Evolutionary conservation across 768 basidiomycete species (phyloP).

Genomic region (Rhizopogon salebrosus): DNA sequence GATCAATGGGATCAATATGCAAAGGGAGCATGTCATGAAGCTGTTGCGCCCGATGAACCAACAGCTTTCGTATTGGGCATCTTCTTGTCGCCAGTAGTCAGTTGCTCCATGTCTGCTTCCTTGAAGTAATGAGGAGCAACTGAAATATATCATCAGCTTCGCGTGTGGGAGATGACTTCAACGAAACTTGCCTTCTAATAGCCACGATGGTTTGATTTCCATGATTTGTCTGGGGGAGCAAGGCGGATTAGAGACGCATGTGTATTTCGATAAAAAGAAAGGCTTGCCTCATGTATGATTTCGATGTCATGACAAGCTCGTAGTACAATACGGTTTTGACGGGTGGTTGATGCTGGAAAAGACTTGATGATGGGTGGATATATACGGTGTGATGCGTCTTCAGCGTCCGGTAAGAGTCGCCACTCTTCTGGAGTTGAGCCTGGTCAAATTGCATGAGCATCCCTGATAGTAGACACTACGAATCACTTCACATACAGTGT

Average conservation of each 20-base stretch:
- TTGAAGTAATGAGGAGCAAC: constrained; percentile 98
- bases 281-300: constrained; percentile 85
- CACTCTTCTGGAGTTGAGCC: constrained; percentile 92
- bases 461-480: neutral
- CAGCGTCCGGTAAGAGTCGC: constrained; percentile 94
- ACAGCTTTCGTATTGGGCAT: constrained; percentile 86
- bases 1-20: too few species aligned
- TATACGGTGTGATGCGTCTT: constrained; percentile 96
- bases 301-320: constrained; percentile 94
- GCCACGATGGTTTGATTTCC: constrained; percentile 96
- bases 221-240: constrained; percentile 68
- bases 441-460: constrained; percentile 21
- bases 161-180: neutral
- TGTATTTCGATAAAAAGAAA: neutral
- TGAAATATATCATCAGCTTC: constrained; percentile 23
- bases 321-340: constrained; percentile 89
- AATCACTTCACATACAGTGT: constrained; percentile 54
- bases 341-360: constrained; percentile 95
- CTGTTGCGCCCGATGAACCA: constrained; percentile 25
- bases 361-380: constrained; percentile 91
- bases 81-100: constrained; percentile 81
- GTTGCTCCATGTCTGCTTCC: constrained; percentile 71
- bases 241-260: neutral
- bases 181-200: constrained; percentile 69
- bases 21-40: neutral